phyloP scores from a whole-genome alignment of 1,284 basidiomycete genomes.

The Irpex sp. region DNA sequence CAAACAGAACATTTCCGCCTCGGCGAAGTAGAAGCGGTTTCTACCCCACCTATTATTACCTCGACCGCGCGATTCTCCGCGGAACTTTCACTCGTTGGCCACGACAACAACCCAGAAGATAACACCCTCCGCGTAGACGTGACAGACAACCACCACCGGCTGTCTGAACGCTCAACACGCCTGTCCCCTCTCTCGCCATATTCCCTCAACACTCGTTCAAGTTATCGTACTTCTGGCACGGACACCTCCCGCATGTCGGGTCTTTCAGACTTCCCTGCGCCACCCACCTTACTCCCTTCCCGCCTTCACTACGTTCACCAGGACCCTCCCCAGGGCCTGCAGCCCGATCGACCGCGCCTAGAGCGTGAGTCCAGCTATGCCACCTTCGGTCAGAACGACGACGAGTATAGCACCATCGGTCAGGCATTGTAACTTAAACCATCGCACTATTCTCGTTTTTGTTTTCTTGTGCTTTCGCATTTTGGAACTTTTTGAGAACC shows the following conservation, averaged over 20 bases:
- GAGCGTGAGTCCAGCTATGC: constrained; percentile 23
- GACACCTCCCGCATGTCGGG: constrained; percentile 60
- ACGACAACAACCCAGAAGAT: constrained; percentile 12
- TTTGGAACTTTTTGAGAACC: not conserved
- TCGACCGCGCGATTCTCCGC: constrained; percentile 40
- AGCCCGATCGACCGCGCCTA: constrained; percentile 15
- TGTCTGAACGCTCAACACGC: constrained; percentile 32
- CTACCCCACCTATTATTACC: constrained; percentile 44
- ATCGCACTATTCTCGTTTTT: not conserved
- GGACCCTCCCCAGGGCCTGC: constrained; percentile 4
- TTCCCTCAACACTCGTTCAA: constrained; percentile 52
- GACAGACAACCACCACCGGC: constrained; percentile 8
- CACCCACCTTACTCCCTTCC: constrained; percentile 35
- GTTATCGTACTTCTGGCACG: constrained; percentile 62
- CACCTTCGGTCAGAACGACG: constrained; percentile 23
- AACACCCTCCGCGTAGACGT: constrained; percentile 5
- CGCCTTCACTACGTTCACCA: constrained; percentile 13
- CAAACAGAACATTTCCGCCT: constrained; percentile 44
- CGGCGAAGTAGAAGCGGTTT: constrained; percentile 47
- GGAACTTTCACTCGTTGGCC: constrained; percentile 25
- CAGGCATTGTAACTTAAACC: constrained; percentile 20
- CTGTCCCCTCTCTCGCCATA: constrained; percentile 36
- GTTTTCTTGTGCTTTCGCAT: not conserved
- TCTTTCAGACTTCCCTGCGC: constrained; percentile 72
- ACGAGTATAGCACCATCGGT: constrained; percentile 14